A percentile compares a stretch with the other conserved stretches of the same genome.
Conservation (phyloP, 2,329 filamentous ascomycete species). For the Cladosporium sp. region DNA sequence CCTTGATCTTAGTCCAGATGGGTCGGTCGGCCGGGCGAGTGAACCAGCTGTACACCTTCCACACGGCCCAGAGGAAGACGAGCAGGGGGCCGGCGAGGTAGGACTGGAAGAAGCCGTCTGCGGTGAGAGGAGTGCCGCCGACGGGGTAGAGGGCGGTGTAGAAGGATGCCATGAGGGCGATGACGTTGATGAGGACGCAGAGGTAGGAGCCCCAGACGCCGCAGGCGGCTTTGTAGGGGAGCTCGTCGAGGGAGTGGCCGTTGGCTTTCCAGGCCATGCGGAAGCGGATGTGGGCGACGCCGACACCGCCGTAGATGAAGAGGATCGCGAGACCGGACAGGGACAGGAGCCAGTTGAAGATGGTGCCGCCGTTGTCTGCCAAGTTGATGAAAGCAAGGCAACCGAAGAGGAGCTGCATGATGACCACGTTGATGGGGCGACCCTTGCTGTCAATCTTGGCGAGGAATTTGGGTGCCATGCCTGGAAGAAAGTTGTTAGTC, state of each 20-base stretch:
- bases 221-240: conserved; percentile 40
- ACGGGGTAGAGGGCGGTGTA: conserved; percentile 32
- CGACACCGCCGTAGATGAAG: conserved; percentile 74
- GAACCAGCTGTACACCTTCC: conserved; percentile 24
- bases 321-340: conserved; percentile 67
- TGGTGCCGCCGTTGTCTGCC: conserved; percentile 61
- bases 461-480: conserved; percentile 50
- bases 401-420: conserved; percentile 62
- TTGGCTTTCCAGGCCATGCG: conserved; percentile 60
- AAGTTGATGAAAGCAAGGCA: conserved; percentile 66
- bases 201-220: conserved; percentile 39
- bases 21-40: conserved; percentile 27
- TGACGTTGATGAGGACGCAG: conserved; percentile 33
- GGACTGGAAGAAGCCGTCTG: conserved; percentile 25
- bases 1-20: conserved; percentile 27
- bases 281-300: conserved; percentile 85
- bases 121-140: conserved; percentile 16
- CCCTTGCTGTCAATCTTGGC: conserved; percentile 65
- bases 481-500: conserved; percentile 43
- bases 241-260: conserved; percentile 39
- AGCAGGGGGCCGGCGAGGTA: conserved; percentile 30
- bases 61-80: conserved; percentile 26
- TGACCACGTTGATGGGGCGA: conserved; percentile 70
- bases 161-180: conserved; percentile 41
- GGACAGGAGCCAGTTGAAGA: conserved; percentile 69